phyloP scores from a whole-genome alignment of 257 asterid genomes.

The Schizonepeta tenuifolia region DNA sequence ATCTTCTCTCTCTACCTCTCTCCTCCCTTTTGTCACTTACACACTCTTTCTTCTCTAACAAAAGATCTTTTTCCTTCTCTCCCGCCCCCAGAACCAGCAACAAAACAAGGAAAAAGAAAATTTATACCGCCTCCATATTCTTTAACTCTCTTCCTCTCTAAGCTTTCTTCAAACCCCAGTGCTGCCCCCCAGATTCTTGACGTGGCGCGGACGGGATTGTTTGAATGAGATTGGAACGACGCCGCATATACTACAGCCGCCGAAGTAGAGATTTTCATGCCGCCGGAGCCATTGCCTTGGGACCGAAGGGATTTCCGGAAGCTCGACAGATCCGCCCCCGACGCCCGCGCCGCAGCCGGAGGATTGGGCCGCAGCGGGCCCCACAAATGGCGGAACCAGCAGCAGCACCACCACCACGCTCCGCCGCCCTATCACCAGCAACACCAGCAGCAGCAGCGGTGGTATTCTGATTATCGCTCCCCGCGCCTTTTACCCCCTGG shows the following conservation, averaged over 20 bases:
- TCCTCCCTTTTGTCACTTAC: background rate
- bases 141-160: background rate
- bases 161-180: background rate
- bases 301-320: conserved; percentile 93
- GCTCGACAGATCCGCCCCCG: conserved; percentile 72
- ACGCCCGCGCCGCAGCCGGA: conserved; percentile 47
- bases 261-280: conserved; percentile 56
- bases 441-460: conserved; percentile 47
- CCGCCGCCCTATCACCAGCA: conserved; percentile 49
- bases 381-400: conserved; percentile 68
- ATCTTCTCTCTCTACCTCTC: background rate
- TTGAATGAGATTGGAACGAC: conserved; percentile 54
- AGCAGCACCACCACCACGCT: conserved; percentile 41
- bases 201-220: conserved; percentile 8
- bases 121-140: background rate
- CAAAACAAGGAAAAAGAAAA: background rate
- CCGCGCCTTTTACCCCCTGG: conserved; percentile 66
- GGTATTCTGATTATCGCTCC: conserved; percentile 71
- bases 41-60: background rate
- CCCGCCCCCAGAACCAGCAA: background rate
- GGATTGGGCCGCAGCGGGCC: conserved; percentile 56
- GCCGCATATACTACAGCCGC: conserved; percentile 28
- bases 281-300: conserved; percentile 89
- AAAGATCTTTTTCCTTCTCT: conserved; percentile 5
- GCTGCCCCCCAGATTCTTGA: background rate